These are phyloP conservation scores for Diospyros lotus DNA, from an alignment of 148 eudicot species.

Conservation along the genomic window DNA sequence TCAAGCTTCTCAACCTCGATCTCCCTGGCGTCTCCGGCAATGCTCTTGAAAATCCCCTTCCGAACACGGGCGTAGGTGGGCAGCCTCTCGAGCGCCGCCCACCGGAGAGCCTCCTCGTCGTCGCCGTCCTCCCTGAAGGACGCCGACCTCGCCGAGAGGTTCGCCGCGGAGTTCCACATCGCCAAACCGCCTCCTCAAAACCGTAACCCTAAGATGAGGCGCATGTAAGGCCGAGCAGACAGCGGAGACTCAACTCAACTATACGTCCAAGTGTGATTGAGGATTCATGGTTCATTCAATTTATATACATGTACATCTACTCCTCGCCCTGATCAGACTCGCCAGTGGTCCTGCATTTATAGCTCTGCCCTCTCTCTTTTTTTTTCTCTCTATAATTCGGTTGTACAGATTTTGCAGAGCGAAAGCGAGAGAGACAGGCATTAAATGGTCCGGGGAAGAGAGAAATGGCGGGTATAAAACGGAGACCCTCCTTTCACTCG, in stretches of 20 bases:
- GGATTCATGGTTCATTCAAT: background rate
- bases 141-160: slow-evolving; percentile 54
- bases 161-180: slow-evolving; percentile 86
- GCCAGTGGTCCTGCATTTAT: slow-evolving; percentile 26
- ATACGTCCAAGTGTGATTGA: background rate
- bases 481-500: background rate
- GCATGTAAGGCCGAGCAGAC: background rate
- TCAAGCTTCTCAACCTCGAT: slow-evolving; percentile 52
- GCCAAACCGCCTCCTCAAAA: background rate
- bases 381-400: background rate
- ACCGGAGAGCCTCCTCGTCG: slow-evolving; percentile 82
- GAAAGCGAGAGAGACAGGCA: background rate
- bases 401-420: background rate
- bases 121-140: slow-evolving; percentile 65
- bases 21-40: slow-evolving; percentile 61
- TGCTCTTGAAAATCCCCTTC: slow-evolving; percentile 56
- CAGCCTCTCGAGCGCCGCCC: slow-evolving; percentile 93
- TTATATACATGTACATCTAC: background rate
- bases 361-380: background rate
- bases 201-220: slow-evolving; percentile 4
- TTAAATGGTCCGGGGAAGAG: slow-evolving; percentile 19
- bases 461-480: slow-evolving; percentile 20
- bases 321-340: background rate
- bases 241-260: background rate
- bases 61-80: slow-evolving; percentile 81